Percentiles rank a stretch among this genome's conserved stretches.
Evolutionary conservation across 2,329 filamentous ascomycete species (phyloP).

Genomic region (Venturia effusa): DNA sequence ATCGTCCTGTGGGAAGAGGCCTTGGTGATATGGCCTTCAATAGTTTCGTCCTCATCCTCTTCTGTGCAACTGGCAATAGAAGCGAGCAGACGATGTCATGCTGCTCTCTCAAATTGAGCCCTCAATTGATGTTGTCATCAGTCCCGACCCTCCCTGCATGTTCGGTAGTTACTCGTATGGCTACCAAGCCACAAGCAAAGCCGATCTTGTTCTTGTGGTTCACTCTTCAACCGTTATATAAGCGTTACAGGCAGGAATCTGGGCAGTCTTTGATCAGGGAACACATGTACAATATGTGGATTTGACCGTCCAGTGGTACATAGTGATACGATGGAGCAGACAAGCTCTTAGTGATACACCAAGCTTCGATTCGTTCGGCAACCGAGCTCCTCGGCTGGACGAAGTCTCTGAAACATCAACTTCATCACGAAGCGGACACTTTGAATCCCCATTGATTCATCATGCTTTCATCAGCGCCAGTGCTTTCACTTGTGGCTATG

Average conservation of each 20-base stretch:
- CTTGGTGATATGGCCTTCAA: not conserved
- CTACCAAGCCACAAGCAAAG: not conserved
- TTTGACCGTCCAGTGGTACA: not conserved
- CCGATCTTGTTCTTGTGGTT: not conserved
- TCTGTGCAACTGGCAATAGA: not conserved
- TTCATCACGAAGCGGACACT: not conserved
- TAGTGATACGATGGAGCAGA: not conserved
- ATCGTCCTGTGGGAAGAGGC: not conserved
- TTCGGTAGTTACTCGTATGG: no score
- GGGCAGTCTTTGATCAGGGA: no score
- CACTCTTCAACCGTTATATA: not conserved
- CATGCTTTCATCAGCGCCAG: not conserved
- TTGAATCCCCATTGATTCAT: not conserved
- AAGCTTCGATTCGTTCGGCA: not conserved
- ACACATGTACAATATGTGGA: not conserved
- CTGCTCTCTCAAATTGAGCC: not conserved
- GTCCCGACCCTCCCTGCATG: not conserved
- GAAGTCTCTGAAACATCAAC: not conserved
- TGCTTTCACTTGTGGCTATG: not conserved
- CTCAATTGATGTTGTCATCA: not conserved
- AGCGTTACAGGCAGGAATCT: not conserved
- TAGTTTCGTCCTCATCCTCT: not conserved
- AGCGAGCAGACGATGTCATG: not conserved
- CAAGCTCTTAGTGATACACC: not conserved
- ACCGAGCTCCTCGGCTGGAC: not conserved